Conservation (phyloP, 2,329 filamentous ascomycete genomes). For the Aspergillus tubingensis region DNA sequence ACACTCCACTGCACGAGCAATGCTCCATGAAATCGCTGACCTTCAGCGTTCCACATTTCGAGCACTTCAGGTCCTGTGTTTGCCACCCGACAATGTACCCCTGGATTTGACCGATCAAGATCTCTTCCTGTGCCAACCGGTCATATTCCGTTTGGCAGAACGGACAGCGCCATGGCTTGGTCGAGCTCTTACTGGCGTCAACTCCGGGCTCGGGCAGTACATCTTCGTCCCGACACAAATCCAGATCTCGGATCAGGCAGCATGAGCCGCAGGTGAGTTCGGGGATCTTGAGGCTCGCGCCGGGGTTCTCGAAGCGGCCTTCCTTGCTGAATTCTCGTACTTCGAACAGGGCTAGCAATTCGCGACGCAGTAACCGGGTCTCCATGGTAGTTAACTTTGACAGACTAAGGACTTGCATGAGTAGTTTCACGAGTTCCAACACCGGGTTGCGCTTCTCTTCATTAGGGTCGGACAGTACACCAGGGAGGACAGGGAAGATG, state of each 20-base stretch:
- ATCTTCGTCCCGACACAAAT: constrained; percentile 87
- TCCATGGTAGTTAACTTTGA: constrained; percentile 90
- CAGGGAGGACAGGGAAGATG: constrained; percentile 73
- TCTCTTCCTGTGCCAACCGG: constrained; percentile 79
- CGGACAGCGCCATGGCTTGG: constrained; percentile 69
- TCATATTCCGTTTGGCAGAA: constrained; percentile 77
- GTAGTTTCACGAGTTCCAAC: constrained; percentile 85
- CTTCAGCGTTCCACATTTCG: constrained; percentile 65
- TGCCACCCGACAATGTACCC: constrained; percentile 76
- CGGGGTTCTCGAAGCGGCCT: constrained; percentile 85
- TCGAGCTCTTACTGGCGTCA: constrained; percentile 32
- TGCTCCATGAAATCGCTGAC: constrained; percentile 96
- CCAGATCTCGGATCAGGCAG: constrained; percentile 83
- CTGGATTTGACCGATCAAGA: constrained; percentile 75
- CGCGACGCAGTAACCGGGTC: constrained; percentile 82
- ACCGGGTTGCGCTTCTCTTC: constrained; percentile 72
- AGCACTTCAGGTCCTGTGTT: constrained; percentile 87
- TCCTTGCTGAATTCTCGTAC: constrained; percentile 90
- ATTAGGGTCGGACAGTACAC: constrained; percentile 44
- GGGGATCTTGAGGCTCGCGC: constrained; percentile 68
- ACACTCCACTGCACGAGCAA: constrained; percentile 86
- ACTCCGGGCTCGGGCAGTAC: constrained; percentile 60
- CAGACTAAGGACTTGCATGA: constrained; percentile 89
- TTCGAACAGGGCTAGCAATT: constrained; percentile 86
- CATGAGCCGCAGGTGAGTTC: constrained; percentile 88